A percentile compares a stretch with the other conserved stretches of the same genome.
These are phyloP conservation scores for Lyophyllum atratum DNA, from an alignment of 768 basidiomycete species.

Conservation along the genomic window DNA sequence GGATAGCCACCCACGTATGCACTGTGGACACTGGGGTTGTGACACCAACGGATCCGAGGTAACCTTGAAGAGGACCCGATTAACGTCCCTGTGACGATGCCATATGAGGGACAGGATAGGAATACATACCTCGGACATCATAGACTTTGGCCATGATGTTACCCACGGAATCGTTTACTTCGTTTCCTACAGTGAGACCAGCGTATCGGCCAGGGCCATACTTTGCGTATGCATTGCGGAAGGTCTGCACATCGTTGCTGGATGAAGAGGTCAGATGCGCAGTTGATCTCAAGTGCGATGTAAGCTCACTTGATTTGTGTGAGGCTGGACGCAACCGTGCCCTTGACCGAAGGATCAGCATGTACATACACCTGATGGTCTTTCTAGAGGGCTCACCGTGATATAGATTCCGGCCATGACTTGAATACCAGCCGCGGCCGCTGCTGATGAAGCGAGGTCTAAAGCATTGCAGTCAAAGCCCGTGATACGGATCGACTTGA, in stretches of 20 bases:
- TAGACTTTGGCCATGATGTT: conserved; percentile 39
- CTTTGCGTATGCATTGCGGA: conserved; percentile 30
- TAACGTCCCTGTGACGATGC: background rate
- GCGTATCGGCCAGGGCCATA: conserved; percentile 34
- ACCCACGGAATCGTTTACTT: conserved; percentile 30
- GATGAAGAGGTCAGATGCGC: background rate
- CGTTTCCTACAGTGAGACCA: conserved; percentile 40
- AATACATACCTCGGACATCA: conserved; percentile 31
- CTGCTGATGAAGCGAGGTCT: conserved; percentile 34
- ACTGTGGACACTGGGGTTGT: conserved; percentile 38
- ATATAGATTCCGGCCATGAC: conserved; percentile 37
- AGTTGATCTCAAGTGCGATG: background rate
- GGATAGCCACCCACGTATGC: conserved; percentile 37
- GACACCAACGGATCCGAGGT: conserved; percentile 33
- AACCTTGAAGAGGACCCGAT: conserved; percentile 21
- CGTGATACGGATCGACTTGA: conserved; percentile 34
- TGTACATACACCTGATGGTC: background rate
- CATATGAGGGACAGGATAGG: no score
- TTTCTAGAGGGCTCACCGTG: conserved; percentile 21
- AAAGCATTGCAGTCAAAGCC: conserved; percentile 41
- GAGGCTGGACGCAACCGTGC: conserved; percentile 27
- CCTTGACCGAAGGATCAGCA: conserved; percentile 19
- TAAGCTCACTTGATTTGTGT: conserved; percentile 29
- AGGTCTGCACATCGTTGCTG: conserved; percentile 37
- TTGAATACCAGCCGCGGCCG: conserved; percentile 28